Percentiles rank a stretch among this genome's conserved stretches.
Conservation (phyloP, 2,329 filamentous ascomycete species). For the Zymoseptoria brevis region DNA sequence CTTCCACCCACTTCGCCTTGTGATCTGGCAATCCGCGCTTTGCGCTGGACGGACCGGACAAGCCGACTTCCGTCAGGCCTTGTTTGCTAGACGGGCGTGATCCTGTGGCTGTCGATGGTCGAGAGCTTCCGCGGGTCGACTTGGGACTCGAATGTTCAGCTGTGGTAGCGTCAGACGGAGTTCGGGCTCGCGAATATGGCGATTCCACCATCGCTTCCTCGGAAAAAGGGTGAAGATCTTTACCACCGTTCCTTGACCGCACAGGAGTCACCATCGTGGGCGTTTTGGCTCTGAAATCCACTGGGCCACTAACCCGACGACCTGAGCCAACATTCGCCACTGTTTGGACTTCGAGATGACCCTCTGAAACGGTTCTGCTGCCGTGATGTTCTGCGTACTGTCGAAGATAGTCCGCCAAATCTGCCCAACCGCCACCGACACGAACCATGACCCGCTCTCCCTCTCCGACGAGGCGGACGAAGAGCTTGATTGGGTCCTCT, state of each 20-base stretch:
- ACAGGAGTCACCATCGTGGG: slow-evolving; percentile 3
- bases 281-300: slow-evolving; percentile 14
- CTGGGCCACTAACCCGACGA: slow-evolving; percentile 24
- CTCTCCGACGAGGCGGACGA: slow-evolving; percentile 86
- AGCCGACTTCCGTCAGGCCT: slow-evolving; percentile 10
- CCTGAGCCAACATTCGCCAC: slow-evolving; percentile 19
- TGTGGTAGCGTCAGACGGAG: slow-evolving; percentile 2
- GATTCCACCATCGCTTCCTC: slow-evolving; percentile 9
- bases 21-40: slow-evolving; percentile 45
- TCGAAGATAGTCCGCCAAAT: slow-evolving; percentile 86
- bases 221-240: slow-evolving; percentile 6
- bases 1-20: slow-evolving; percentile 72
- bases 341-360: slow-evolving; percentile 50
- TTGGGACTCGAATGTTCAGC: slow-evolving; percentile 11
- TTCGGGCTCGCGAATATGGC: background rate
- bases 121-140: slow-evolving; percentile 15
- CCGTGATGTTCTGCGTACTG: slow-evolving; percentile 91
- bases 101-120: slow-evolving; percentile 20
- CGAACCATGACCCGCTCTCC: slow-evolving; percentile 96
- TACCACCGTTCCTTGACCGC: background rate
- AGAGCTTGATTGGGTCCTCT: slow-evolving; percentile 85
- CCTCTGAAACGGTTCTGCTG: slow-evolving; percentile 51
- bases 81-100: slow-evolving; percentile 18
- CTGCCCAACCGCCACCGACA: slow-evolving; percentile 96
- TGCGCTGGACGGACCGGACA: slow-evolving; percentile 14